Conservation (phyloP, 2,329 filamentous ascomycete species). For the Xylaria sp. region DNA sequence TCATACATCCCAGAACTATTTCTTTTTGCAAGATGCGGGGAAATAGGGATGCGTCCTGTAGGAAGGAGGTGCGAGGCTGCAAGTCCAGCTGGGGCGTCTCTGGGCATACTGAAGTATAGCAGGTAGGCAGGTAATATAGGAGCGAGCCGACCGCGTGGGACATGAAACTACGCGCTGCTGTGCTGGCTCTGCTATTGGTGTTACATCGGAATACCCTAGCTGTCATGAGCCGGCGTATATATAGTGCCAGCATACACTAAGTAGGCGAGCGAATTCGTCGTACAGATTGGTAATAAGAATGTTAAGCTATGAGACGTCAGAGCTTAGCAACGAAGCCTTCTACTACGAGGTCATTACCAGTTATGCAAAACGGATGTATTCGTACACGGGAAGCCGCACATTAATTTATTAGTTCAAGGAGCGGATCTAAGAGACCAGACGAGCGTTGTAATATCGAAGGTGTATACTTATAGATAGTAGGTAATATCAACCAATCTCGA, state of each 20-base stretch:
- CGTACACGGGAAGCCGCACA: no score
- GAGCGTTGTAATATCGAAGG: no score
- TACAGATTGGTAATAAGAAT: not conserved
- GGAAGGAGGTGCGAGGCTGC: not conserved
- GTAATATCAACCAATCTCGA: no score
- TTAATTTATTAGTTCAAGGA: no score
- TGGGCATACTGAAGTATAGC: not conserved
- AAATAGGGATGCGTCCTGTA: not conserved
- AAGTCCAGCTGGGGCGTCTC: not conserved
- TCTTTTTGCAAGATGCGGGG: constrained; percentile 6
- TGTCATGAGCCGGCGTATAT: not conserved
- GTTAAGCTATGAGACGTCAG: not conserved
- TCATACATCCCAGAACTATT: not conserved
- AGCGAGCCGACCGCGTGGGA: not conserved
- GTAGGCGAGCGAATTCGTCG: not conserved
- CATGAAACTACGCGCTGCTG: not conserved
- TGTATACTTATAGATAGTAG: no score
- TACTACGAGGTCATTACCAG: no score
- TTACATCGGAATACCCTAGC: not conserved
- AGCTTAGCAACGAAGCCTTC: no score
- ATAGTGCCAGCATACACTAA: not conserved
- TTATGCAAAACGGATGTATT: no score
- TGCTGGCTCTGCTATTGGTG: not conserved
- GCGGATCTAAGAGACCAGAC: no score
- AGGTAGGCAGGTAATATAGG: not conserved